phyloP scores from a whole-genome alignment of 352 stramenopile genomes.

The Phytophthora multivora region DNA sequence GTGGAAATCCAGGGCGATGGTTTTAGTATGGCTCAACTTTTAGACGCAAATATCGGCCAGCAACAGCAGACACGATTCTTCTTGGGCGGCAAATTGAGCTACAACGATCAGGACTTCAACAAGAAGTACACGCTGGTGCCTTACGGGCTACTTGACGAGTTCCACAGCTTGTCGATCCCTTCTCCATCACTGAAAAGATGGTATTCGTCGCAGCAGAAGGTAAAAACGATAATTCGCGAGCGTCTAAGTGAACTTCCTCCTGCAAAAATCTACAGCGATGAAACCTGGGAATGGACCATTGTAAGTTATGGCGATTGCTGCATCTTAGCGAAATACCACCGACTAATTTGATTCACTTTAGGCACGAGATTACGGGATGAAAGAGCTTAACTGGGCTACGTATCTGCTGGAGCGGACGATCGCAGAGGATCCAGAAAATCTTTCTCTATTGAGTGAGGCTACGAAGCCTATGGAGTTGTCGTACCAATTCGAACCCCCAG shows the following conservation, averaged over 20 bases:
- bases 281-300: constrained; percentile 95
- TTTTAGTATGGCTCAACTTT: constrained; percentile 51
- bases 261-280: constrained; percentile 79
- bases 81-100: constrained; percentile 83
- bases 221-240: constrained; percentile 43
- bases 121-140: constrained; percentile 53
- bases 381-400: constrained; percentile 79
- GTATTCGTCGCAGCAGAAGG: constrained; percentile 47
- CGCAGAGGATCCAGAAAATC: constrained; percentile 62
- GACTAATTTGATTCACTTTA: constrained; percentile 21
- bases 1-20: constrained; percentile 43
- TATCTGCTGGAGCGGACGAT: constrained; percentile 90
- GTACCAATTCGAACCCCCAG: constrained; percentile 66
- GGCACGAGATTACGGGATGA: constrained; percentile 78
- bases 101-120: constrained; percentile 59
- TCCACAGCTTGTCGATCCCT: constrained; percentile 30
- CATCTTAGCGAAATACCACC: background rate
- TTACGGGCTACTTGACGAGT: constrained; percentile 63
- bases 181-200: constrained; percentile 41
- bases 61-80: constrained; percentile 58
- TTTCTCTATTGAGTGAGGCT: constrained; percentile 70
- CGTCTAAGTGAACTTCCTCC: constrained; percentile 50
- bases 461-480: constrained; percentile 73
- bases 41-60: constrained; percentile 46
- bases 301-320: constrained; percentile 28